phyloP scores from a whole-genome alignment of 495 filamentous ascomycete genomes.

The Halenospora varia region DNA sequence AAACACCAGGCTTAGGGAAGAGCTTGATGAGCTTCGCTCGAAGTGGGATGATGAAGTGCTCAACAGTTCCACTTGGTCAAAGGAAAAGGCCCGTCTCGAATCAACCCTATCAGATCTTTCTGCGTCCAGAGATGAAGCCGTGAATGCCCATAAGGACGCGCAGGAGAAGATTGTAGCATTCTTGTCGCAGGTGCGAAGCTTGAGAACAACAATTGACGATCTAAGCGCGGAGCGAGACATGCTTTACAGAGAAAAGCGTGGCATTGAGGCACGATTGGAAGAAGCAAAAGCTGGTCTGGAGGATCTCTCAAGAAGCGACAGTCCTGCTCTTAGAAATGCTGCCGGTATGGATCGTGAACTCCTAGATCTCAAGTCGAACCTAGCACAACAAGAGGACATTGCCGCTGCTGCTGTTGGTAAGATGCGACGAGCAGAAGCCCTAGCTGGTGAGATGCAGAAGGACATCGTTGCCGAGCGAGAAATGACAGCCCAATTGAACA shows the following conservation, averaged over 20 bases:
- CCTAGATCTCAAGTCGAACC: conserved; percentile 80
- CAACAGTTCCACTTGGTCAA: conserved; percentile 96
- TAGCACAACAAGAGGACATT: conserved; percentile 93
- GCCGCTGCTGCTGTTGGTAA: conserved; percentile 91
- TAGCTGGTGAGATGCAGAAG: conserved; percentile 86
- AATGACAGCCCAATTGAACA: conserved; percentile 75
- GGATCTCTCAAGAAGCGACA: conserved; percentile 81
- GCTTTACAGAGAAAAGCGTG: conserved; percentile 83
- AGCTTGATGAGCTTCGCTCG: conserved; percentile 87
- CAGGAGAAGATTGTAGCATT: conserved; percentile 87
- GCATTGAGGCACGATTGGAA: conserved; percentile 78
- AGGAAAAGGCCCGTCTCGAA: conserved; percentile 92
- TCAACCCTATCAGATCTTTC: conserved; percentile 86
- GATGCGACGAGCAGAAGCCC: conserved; percentile 93
- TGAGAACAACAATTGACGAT: conserved; percentile 84
- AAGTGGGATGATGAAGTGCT: conserved; percentile 99
- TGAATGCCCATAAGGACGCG: conserved; percentile 89
- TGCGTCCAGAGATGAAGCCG: conserved; percentile 86
- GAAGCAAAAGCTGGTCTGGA: conserved; percentile 92
- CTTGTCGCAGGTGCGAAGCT: conserved; percentile 82
- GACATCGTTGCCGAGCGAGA: conserved; percentile 92
- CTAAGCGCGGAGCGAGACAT: conserved; percentile 79
- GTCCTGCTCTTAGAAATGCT: conserved; percentile 86
- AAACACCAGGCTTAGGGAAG: conserved; percentile 77
- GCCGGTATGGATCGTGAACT: conserved; percentile 86